Evolutionary conservation across 106 monocot genomes (phyloP).

Genomic region (Phalaenopsis equestris): DNA sequence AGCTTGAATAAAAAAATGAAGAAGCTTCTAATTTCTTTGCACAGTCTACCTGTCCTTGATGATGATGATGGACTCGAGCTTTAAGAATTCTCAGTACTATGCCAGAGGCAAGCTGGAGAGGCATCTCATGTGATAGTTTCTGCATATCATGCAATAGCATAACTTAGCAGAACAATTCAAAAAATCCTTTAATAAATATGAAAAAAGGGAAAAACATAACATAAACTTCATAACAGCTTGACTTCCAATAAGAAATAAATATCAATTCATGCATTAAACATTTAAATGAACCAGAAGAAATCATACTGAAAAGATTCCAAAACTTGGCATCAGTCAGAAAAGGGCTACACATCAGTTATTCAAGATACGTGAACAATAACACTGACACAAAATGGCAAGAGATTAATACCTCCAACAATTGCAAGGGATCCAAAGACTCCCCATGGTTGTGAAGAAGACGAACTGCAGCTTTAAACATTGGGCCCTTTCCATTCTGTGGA

Average conservation of each 20-base stretch:
- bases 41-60: conserved; percentile 67
- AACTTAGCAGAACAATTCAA: neutral
- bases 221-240: neutral
- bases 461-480: conserved; percentile 90
- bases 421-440: conserved; percentile 80
- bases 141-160: conserved; percentile 26
- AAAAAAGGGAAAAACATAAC: neutral
- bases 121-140: conserved; percentile 90
- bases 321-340: neutral
- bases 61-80: conserved; percentile 91
- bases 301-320: neutral
- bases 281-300: neutral
- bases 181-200: neutral
- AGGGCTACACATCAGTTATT: neutral
- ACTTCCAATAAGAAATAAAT: neutral
- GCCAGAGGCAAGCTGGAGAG: conserved; percentile 82
- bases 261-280: neutral
- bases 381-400: neutral
- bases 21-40: neutral
- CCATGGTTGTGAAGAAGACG: conserved; percentile 96
- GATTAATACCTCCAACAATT: conserved; percentile 76
- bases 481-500: conserved; percentile 80
- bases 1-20: neutral
- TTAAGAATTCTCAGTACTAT: conserved; percentile 76
- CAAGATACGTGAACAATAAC: neutral